Conservation (phyloP, 768 basidiomycete genomes). For the Termitomyces sp. region DNA sequence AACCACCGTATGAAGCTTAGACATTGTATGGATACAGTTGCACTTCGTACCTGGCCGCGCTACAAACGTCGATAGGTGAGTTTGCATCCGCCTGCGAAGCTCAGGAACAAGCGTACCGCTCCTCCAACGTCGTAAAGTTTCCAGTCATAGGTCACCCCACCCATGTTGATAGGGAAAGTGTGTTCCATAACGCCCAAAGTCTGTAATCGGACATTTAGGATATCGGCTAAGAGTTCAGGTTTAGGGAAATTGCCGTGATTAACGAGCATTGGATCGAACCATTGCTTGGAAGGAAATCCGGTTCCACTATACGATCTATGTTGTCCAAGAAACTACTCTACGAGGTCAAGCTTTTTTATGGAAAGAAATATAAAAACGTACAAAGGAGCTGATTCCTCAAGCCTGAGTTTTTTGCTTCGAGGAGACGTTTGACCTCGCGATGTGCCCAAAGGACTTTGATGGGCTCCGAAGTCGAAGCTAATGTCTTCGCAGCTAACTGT, state of each 20-base stretch:
- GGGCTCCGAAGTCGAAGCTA: slow-evolving; percentile 46
- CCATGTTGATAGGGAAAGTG: slow-evolving; percentile 62
- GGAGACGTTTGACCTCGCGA: slow-evolving; percentile 54
- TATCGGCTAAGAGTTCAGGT: slow-evolving; percentile 50
- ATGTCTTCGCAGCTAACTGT: slow-evolving; percentile 51
- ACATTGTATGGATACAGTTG: not conserved
- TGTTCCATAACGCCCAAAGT: slow-evolving; percentile 80
- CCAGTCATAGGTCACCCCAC: slow-evolving; percentile 67
- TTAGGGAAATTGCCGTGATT: not conserved
- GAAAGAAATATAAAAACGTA: slow-evolving; percentile 32
- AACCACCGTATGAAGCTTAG: not conserved
- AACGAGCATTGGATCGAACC: slow-evolving; percentile 32
- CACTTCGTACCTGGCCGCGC: slow-evolving; percentile 55
- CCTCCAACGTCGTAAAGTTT: slow-evolving; percentile 83
- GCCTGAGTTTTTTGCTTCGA: slow-evolving; percentile 56
- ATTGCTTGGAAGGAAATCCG: slow-evolving; percentile 69
- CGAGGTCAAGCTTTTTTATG: not conserved
- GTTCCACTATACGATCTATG: slow-evolving; percentile 60
- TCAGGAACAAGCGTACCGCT: slow-evolving; percentile 48
- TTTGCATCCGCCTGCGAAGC: slow-evolving; percentile 4
- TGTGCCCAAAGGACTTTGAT: slow-evolving; percentile 69
- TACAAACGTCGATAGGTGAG: slow-evolving; percentile 19
- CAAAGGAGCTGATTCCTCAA: slow-evolving; percentile 79
- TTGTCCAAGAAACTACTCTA: slow-evolving; percentile 60
- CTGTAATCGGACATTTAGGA: slow-evolving; percentile 76